phyloP scores from a whole-genome alignment of 768 basidiomycete species.

The Trametes cinnabarina region DNA sequence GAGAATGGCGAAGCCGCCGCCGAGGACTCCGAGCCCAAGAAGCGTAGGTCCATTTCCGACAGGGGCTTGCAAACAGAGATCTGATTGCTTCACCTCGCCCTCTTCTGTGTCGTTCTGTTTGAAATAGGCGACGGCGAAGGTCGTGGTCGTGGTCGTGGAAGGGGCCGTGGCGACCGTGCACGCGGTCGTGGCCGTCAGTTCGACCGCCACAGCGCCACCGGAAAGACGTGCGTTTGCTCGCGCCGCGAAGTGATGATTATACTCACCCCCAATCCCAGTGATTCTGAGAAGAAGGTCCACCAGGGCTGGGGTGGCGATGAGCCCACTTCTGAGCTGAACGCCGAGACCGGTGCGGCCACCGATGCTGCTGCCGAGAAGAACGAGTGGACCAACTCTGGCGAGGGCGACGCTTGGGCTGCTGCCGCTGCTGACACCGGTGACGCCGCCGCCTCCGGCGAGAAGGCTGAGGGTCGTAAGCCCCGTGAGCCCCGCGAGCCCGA shows the following conservation, averaged over 20 bases:
- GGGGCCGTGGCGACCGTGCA: slow-evolving; percentile 46
- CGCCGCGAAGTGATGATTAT: not conserved
- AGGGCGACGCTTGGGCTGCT: slow-evolving; percentile 31
- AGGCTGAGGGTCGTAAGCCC: slow-evolving; percentile 36
- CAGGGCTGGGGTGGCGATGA: slow-evolving; percentile 96
- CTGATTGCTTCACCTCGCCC: not conserved
- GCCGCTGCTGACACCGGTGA: slow-evolving; percentile 34
- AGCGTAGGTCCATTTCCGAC: slow-evolving; percentile 17
- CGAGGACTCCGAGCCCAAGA: slow-evolving; percentile 36
- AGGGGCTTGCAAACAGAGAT: not conserved
- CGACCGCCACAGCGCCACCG: slow-evolving; percentile 86
- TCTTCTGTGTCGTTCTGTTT: not conserved
- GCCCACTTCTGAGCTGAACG: slow-evolving; percentile 77
- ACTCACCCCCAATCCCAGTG: slow-evolving; percentile 44
- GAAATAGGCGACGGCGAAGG: slow-evolving; percentile 40
- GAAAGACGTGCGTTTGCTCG: slow-evolving; percentile 60
- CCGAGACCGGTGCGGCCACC: slow-evolving; percentile 68
- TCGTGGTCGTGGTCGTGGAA: slow-evolving; percentile 38
- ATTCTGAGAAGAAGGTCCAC: slow-evolving; percentile 93
- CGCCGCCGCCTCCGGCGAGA: slow-evolving; percentile 35
- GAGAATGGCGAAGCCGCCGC: slow-evolving; percentile 32
- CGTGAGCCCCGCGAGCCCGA: slow-evolving; percentile 61
- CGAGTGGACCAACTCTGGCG: slow-evolving; percentile 37
- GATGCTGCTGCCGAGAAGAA: slow-evolving; percentile 64
- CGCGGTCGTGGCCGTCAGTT: slow-evolving; percentile 69